Percentiles rank a stretch among this genome's conserved stretches.
phyloP scores from a whole-genome alignment of 495 filamentous ascomycete species.

The Aspergillus leporis region DNA sequence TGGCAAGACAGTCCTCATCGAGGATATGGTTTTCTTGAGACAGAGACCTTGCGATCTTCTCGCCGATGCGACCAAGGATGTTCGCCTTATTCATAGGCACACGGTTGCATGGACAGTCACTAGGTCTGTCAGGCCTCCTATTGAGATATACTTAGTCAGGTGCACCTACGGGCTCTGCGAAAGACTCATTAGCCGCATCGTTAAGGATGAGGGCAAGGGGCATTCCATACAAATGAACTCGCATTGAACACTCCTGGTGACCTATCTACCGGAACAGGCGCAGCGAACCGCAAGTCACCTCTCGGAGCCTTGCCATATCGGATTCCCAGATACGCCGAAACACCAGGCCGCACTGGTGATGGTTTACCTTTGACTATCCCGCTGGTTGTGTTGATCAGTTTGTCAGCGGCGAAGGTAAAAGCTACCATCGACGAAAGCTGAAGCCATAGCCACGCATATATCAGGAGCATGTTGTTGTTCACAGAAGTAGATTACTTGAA shows the following conservation, averaged over 20 bases:
- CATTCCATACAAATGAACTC: constrained; percentile 26
- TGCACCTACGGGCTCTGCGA: constrained; percentile 8
- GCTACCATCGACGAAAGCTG: neutral
- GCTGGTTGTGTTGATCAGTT: constrained; percentile 27
- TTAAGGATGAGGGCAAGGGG: no score
- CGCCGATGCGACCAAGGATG: constrained; percentile 16
- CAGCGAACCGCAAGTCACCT: constrained; percentile 28
- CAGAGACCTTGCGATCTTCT: constrained; percentile 15
- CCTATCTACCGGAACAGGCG: constrained; percentile 23
- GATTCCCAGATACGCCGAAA: constrained; percentile 50
- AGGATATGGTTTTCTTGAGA: constrained; percentile 18
- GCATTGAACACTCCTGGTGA: constrained; percentile 19
- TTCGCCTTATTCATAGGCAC: constrained; percentile 20
- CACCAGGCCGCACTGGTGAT: constrained; percentile 35
- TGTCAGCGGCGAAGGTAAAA: constrained; percentile 8
- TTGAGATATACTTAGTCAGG: neutral
- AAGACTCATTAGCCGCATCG: neutral
- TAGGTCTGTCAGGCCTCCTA: neutral
- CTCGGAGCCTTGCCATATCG: constrained; percentile 37
- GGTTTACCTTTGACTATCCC: constrained; percentile 44
- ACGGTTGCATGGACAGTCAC: constrained; percentile 18
- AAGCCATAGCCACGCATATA: neutral
- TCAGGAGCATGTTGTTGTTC: no score
- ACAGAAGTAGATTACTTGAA: no score
- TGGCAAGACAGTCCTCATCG: constrained; percentile 37